Base-by-base conservation (phyloP, 2,329 filamentous ascomycete species). In the Rutstroemia sp. region DNA sequence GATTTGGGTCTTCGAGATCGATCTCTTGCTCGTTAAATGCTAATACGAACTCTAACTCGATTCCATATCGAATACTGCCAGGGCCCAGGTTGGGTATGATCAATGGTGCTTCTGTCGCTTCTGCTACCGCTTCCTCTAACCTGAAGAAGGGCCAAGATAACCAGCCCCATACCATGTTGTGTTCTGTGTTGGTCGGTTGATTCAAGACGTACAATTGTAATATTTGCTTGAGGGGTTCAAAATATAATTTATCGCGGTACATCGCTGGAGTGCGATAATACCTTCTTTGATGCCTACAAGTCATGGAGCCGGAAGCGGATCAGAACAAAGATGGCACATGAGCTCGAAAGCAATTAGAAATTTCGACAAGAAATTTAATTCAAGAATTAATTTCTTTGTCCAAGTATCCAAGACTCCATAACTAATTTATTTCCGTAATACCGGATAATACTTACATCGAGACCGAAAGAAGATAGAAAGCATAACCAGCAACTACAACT, bases 11-110 rank as follows among this genome's bases (percentile, higher is more conserved):
- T 27, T 8, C 45, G 18, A 65, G 59, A 10, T 62, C 46, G 12
- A 64, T 50, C 41, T 63, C 50, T 25, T 57, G 42, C 39, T 64
- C 57, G 37, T 61, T 59, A 39, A 64, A 67, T 9, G 62, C 63
- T 44, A 64, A 61, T 3, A 67, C 58, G 14, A 62, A 61, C 49
- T 66, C 65, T 23, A 67, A 34, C 57, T 66, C 63, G 4, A 67
- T 46, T 7, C 65, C 60, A 48, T 61, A 66, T 4, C 38, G 14
- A 41, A 41, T 41, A n/a, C 6, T 16, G 38, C 38, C 14, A 3
- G 16, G 38, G 4, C 16, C 14, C 6, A 18, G 6, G 18, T 41
- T 18, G 10, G 38, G 38, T 41, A 10, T 30, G 27, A 2, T 30
- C 27, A 30, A 9, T 30, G 27, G 27, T 30, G 8, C 27, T 30